Base-by-base conservation (phyloP, 2,329 filamentous ascomycete species). In the Xylariaceae sp. region DNA sequence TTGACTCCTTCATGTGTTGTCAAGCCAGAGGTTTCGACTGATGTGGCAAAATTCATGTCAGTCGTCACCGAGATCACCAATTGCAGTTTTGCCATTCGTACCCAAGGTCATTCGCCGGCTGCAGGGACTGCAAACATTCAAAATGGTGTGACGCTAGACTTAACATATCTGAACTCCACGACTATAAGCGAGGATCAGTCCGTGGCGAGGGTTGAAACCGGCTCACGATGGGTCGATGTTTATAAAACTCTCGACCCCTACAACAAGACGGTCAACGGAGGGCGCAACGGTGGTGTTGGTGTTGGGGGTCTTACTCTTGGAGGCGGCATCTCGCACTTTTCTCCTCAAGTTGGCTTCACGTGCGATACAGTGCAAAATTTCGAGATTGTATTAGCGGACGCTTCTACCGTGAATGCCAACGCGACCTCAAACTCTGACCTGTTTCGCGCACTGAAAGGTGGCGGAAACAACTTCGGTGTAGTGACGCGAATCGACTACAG, bases 341-440 rank as follows among this genome's bases (percentile, higher is more conserved):
- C 41, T 11, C 42, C 44, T 6, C 46, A 52, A 31, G 42, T 43
- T 15, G 55, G 55, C 6, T 58, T 42, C 44, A 50, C 53, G 3
- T 58, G 53, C 39, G 54, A 56, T 35, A 54, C 48, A 4, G 55
- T 58, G 1, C 35, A 51, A 12, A 54, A 56, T 38, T 58, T 54
- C 35, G 49, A 58, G 42, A 49, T 45, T 15, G 51, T 51, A 22
- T 32, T 48, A 15, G 45, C 45, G 14, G 42, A 33, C 7, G 35
- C 42, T 6, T n/a, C 45, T 2, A 51, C 53, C 27, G 48, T 53
- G 12, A 49, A 53, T 6, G 53, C 46, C 22, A 53, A 53, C 35
- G 41, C 31, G 11, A 45, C 12, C 27, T 47, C 45, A 18, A 51
- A 51, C 40, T 11, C 42, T 11, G 52, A 48, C 32, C 43, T 54